These are phyloP conservation scores for Paxillus involutus DNA, from an alignment of 768 basidiomycete genomes.

Conservation along the genomic window DNA sequence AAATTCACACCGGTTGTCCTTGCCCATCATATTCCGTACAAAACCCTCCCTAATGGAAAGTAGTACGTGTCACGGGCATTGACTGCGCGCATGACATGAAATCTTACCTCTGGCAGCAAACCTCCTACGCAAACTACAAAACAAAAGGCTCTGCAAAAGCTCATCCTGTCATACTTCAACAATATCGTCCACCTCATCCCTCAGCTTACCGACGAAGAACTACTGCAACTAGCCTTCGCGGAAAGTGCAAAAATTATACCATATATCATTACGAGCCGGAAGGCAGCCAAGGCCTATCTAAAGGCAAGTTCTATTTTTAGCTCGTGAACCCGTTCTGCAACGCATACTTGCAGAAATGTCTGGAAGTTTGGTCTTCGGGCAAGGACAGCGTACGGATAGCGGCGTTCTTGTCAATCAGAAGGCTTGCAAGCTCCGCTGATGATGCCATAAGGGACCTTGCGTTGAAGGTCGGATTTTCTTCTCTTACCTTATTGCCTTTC, in stretches of 20 bases:
- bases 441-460: slow-evolving; percentile 81
- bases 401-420: slow-evolving; percentile 82
- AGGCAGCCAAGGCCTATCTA: slow-evolving; percentile 81
- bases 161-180: slow-evolving; percentile 87
- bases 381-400: slow-evolving; percentile 82
- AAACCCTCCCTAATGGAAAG: slow-evolving; percentile 78
- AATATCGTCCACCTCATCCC: slow-evolving; percentile 79
- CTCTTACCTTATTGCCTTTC: not conserved
- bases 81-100: not conserved
- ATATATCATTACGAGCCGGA: slow-evolving; percentile 81
- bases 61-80: slow-evolving; percentile 53
- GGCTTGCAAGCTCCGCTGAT: slow-evolving; percentile 74
- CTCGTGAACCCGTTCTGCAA: not conserved
- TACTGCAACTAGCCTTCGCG: slow-evolving; percentile 66
- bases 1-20: slow-evolving; percentile 90
- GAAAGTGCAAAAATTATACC: slow-evolving; percentile 91
- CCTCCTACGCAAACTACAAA: slow-evolving; percentile 78
- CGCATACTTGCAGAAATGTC: slow-evolving; percentile 55
- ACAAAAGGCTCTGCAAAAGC: slow-evolving; percentile 80
- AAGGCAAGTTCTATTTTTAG: slow-evolving; percentile 54
- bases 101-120: slow-evolving; percentile 55
- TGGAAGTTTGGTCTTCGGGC: slow-evolving; percentile 81
- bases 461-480: slow-evolving; percentile 60
- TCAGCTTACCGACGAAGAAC: slow-evolving; percentile 68
- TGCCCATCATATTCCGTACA: slow-evolving; percentile 85